Percentiles rank a stretch among this genome's conserved stretches.
phyloP scores from a whole-genome alignment of 2,329 filamentous ascomycete species.

The Aspergillus oerlinghausenensis region DNA sequence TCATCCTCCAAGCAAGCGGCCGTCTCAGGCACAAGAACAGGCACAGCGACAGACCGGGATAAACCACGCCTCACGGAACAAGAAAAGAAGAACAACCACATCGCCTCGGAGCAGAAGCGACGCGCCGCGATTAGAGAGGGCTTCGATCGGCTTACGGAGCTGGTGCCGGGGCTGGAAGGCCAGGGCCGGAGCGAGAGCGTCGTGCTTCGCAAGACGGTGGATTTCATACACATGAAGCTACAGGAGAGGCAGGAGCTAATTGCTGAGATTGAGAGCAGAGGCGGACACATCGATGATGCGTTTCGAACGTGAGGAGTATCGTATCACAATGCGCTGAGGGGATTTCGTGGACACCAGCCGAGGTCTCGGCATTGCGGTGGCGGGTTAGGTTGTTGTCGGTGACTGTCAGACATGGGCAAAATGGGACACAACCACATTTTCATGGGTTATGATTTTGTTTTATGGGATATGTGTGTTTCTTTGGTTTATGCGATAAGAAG shows the following conservation, averaged over 20 bases:
- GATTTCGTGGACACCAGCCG: not conserved
- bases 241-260: conserved; percentile 56
- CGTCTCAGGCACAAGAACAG: conserved; percentile 4
- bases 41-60: conserved; percentile 31
- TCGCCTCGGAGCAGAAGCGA: conserved; percentile 61
- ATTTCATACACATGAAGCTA: conserved; percentile 60
- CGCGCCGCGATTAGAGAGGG: conserved; percentile 73
- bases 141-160: conserved; percentile 73
- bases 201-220: conserved; percentile 69
- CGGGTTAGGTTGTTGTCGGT: not conserved
- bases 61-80: conserved; percentile 64
- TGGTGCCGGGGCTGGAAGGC: conserved; percentile 77
- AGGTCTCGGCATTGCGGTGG: not conserved
- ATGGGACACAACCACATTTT: not conserved
- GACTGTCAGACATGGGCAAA: not conserved
- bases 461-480: not conserved
- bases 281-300: conserved; percentile 50
- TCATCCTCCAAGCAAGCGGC: conserved; percentile 24
- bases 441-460: not conserved
- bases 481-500: not conserved
- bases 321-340: not conserved
- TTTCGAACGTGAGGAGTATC: conserved; percentile 25
- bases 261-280: conserved; percentile 54
- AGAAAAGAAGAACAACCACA: conserved; percentile 71
- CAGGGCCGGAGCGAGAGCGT: conserved; percentile 80